Evolutionary conservation across 345 rosid genomes (phyloP), one percentile per base, ranked within the genome.

Genomic region (Camelina sativa): DNA sequence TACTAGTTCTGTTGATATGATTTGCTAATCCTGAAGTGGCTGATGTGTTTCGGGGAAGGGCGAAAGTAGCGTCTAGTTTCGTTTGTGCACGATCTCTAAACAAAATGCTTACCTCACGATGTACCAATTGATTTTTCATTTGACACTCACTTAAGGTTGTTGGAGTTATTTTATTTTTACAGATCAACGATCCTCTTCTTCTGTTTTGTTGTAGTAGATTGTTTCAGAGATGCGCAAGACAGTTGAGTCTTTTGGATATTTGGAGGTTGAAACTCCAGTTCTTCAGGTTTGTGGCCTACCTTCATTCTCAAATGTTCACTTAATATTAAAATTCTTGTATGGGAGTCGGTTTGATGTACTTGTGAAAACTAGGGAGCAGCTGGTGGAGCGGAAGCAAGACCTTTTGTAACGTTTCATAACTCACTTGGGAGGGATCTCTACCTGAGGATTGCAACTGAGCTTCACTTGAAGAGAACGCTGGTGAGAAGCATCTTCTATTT

Each of bases 381-480:
- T 73, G 99, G 99, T 82, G 96, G 99, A 84, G 99, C 97, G 16
- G 99, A 94, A 76, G 97, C 99, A 32, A 81, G 97, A 84, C 99
- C 97, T 22, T 94, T 94, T 79, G 85, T 94, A 38, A 91, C 99
- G 25, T 82, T 81, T 81, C 99, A 91, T 83, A 91, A 94, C 81
- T 94, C 97, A 47, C 97, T 91, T 73, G 91, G 90, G 77, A 90
- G 93, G 82, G 90, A 91, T 80, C 97, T 90, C 22, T 91, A 87
- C 81, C 83, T 91, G 65, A 86, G 99, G 79, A 95, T 95, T 79
- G 99, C 99, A 15, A 91, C 97, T 58, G 99, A 95, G 82, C 97
- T 95, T 59, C 99, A 95, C 76, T 83, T 95, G 79, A 95, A 95
- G 79, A 85, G 99, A 82, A 91, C 90, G 99, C 76, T 95, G 90